Percentiles rank a stretch among this genome's conserved stretches.
Conservation (phyloP, 352 stramenopile species). For the Phytophthora foliorum region DNA sequence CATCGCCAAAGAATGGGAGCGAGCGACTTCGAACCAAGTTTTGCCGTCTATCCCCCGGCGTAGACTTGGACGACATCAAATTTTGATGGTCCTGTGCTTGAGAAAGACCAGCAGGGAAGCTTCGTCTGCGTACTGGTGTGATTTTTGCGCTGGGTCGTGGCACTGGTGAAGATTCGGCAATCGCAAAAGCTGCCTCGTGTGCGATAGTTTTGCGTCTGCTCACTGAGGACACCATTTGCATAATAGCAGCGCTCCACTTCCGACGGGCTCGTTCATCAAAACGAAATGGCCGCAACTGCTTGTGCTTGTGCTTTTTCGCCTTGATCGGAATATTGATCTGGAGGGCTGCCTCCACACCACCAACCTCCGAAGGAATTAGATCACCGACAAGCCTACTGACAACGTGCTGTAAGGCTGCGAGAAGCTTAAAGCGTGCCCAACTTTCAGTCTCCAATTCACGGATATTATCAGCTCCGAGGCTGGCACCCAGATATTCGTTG, state of each 20-base stretch:
- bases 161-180: background rate
- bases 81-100: constrained; percentile 1
- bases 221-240: constrained; percentile 29
- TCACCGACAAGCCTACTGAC: constrained; percentile 42
- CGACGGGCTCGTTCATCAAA: constrained; percentile 24
- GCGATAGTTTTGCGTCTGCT: constrained; percentile 26
- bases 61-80: background rate
- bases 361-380: constrained; percentile 25
- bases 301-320: constrained; percentile 8
- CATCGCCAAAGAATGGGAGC: constrained; percentile 49
- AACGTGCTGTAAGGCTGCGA: constrained; percentile 45
- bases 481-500: constrained; percentile 49
- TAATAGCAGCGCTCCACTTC: constrained; percentile 33
- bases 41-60: background rate
- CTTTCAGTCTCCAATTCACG: constrained; percentile 54
- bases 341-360: background rate
- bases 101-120: constrained; percentile 13
- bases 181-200: background rate
- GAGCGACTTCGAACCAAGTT: constrained; percentile 50
- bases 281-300: constrained; percentile 24
- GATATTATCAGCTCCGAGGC: constrained; percentile 45
- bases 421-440: constrained; percentile 55
- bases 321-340: background rate
- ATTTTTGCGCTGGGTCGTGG: constrained; percentile 11
- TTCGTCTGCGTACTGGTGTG: constrained; percentile 6